Conservation (phyloP, 2,329 filamentous ascomycete genomes). For the Fusarium sp. region DNA sequence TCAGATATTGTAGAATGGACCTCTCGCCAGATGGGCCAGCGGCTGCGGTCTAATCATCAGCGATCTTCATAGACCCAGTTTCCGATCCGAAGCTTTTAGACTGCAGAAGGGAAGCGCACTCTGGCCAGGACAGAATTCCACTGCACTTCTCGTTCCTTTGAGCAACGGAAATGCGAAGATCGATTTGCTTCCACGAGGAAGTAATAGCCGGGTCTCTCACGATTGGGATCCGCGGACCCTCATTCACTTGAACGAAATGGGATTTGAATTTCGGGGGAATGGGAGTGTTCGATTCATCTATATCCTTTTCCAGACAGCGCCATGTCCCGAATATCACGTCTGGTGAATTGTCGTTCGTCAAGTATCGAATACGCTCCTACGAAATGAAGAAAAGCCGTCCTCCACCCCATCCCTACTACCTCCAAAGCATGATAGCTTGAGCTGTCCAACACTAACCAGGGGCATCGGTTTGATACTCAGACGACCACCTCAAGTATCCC, state of each 20-base stretch:
- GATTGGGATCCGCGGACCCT: slow-evolving; percentile 33
- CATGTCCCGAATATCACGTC: background rate
- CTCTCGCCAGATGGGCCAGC: slow-evolving; percentile 18
- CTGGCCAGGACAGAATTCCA: slow-evolving; percentile 23
- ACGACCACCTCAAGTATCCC: background rate
- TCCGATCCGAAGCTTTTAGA: slow-evolving; percentile 37
- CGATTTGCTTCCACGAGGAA: slow-evolving; percentile 30
- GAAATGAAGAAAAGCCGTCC: background rate
- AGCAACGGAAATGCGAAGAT: slow-evolving; percentile 12
- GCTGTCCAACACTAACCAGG: background rate
- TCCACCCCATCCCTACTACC: background rate
- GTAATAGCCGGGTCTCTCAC: slow-evolving; percentile 4
- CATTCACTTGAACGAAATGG: slow-evolving; percentile 37
- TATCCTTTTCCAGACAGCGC: slow-evolving; percentile 28
- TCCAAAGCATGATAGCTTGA: background rate
- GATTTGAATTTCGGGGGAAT: slow-evolving; percentile 22
- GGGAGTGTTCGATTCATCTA: slow-evolving; percentile 40
- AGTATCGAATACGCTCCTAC: background rate
- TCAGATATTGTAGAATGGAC: background rate
- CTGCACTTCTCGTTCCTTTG: slow-evolving; percentile 32
- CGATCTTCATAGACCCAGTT: slow-evolving; percentile 20
- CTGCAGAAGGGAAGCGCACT: slow-evolving; percentile 25
- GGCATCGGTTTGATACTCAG: background rate
- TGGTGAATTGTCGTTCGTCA: background rate
- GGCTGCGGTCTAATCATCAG: slow-evolving; percentile 19